Conservation (phyloP, 2,329 filamentous ascomycete species). For the Metarhizium guizhouense region DNA sequence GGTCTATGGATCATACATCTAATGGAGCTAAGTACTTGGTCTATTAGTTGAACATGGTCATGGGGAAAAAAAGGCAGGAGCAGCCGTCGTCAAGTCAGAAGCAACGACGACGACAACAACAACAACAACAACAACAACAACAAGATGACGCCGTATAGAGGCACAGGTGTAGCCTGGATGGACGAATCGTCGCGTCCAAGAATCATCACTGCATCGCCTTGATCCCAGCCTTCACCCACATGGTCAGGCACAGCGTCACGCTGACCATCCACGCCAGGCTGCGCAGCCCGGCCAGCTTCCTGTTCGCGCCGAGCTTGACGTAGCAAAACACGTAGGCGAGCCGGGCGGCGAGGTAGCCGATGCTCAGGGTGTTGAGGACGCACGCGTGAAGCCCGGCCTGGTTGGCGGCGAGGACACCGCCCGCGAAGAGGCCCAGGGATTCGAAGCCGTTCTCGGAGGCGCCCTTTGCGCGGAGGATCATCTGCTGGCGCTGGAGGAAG, state of each 20-base stretch:
- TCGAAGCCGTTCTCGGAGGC: constrained; percentile 35
- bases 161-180: too few species aligned
- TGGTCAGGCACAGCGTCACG: constrained; percentile 20
- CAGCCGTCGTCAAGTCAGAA: too few species aligned
- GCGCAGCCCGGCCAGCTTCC: constrained; percentile 26
- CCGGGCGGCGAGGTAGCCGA: constrained; percentile 31
- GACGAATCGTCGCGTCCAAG: neutral
- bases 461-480: constrained; percentile 43
- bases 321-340: constrained; percentile 33
- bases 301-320: constrained; percentile 32
- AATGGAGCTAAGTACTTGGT: too few species aligned
- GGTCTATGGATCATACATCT: too few species aligned
- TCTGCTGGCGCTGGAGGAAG: constrained; percentile 38
- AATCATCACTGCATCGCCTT: constrained; percentile 7
- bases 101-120: too few species aligned
- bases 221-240: constrained; percentile 34
- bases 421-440: constrained; percentile 33
- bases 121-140: too few species aligned
- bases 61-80: too few species aligned
- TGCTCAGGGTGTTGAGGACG: constrained; percentile 30
- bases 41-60: too few species aligned
- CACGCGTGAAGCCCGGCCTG: constrained; percentile 26
- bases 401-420: constrained; percentile 36
- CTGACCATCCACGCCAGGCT: constrained; percentile 28
- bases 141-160: too few species aligned